Evolutionary conservation across 306 rosid genomes (phyloP), one percentile per base, ranked within the genome.

Genomic region (Vachellia pachyceras): DNA sequence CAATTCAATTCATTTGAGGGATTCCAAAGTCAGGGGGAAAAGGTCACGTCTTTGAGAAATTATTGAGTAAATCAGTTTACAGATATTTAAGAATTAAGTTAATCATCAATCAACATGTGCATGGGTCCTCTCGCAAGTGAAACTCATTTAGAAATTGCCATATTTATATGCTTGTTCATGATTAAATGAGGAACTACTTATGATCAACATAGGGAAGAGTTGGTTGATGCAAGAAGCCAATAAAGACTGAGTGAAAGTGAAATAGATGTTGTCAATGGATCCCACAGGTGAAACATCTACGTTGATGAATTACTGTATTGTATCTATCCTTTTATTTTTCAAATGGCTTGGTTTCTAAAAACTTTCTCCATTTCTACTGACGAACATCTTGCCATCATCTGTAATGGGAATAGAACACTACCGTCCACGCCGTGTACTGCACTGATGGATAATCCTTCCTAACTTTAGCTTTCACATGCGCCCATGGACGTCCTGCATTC

Each of bases 391-490:
- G 77, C 37, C 67, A 42, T 37, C 54, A 46, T 67, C 61, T 44
- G 76, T 17, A 68, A 29, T 74, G 66, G 68, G 61, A 77, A 81
- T 3, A 82, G 84, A 74, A 79, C 29, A 73, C 44, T 93, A 95
- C 99, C 96, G 85, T 93, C 99, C 99, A 95, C 0, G 99, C 75
- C 72, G 97, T 77, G 75, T 87, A 82, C 84, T 93, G 98, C 71
- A 95, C 87, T 3, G 97, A 73, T 60, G 97, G 98, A 71, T 89
- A 93, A 58, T 92, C 97, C 89, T 89, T 93, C 93, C 82, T 95
- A 37, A 95, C 84, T 79, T 93, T 95, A 76, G 92, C 85, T 84
- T 91, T 95, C 85, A 95, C 99, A 42, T 89, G 89, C 79, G 12
- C 60, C 99, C 99, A 95, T 7, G 98, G 93, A 80, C 90, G 85